These are phyloP conservation scores for Hymenoscyphus scutula DNA, from an alignment of 2,329 filamentous ascomycete species.

Conservation along the genomic window DNA sequence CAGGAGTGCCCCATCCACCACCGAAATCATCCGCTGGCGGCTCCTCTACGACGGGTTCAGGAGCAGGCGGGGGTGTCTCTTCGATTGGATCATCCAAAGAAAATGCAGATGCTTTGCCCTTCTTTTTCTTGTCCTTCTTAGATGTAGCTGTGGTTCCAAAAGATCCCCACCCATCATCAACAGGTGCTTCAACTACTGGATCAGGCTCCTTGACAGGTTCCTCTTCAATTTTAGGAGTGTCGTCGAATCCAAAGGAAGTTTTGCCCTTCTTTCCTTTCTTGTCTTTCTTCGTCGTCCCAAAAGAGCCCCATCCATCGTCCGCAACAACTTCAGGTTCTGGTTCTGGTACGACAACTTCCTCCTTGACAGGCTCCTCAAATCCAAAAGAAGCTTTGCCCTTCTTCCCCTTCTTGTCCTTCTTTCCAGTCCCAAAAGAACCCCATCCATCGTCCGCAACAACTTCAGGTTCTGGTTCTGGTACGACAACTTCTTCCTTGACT, in stretches of 20 bases:
- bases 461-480: slow-evolving; percentile 36
- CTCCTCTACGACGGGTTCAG: slow-evolving; percentile 25
- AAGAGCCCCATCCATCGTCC: slow-evolving; percentile 34
- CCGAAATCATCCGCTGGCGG: slow-evolving; percentile 31
- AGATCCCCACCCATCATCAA: slow-evolving; percentile 19
- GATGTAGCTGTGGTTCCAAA: slow-evolving; percentile 4
- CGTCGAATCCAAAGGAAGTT: slow-evolving; percentile 22
- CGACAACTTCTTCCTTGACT: slow-evolving; percentile 23
- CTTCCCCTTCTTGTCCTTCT: slow-evolving; percentile 47
- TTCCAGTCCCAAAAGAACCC: slow-evolving; percentile 20
- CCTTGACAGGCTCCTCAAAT: slow-evolving; percentile 31
- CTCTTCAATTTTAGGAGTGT: slow-evolving; percentile 12
- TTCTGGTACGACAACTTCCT: slow-evolving; percentile 17
- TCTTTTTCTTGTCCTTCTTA: slow-evolving; percentile 41
- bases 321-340: slow-evolving; percentile 21
- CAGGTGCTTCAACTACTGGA: slow-evolving; percentile 35
- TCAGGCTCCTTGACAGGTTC: slow-evolving; percentile 22
- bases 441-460: slow-evolving; percentile 22
- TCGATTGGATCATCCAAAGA: slow-evolving; percentile 13
- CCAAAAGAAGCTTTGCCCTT: slow-evolving; percentile 25
- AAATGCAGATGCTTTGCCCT: neutral
- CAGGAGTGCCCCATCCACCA: slow-evolving; percentile 35
- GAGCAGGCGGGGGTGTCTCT: slow-evolving; percentile 23
- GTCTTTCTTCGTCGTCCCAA: slow-evolving; percentile 20
- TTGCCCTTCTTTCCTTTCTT: slow-evolving; percentile 45